A percentile compares a stretch with the other conserved stretches of the same genome.
Conservation (phyloP, 2,329 filamentous ascomycete species). For the Microdochium nivale region DNA sequence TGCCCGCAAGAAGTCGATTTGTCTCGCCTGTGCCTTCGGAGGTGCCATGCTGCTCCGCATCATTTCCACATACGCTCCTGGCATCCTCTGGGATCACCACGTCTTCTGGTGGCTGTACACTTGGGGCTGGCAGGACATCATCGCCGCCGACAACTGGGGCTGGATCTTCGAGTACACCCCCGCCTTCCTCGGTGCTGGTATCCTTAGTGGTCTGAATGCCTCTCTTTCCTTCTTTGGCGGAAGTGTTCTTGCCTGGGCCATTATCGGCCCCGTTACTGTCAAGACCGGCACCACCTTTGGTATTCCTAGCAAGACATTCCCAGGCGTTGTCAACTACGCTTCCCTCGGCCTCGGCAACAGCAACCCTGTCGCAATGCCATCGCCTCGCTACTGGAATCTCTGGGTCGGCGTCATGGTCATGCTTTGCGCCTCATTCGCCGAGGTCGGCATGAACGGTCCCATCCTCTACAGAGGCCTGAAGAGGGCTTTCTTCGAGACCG, state of each 20-base stretch:
- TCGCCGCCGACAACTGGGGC: constrained; percentile 44
- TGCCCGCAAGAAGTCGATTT: constrained; percentile 47
- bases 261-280: constrained; percentile 37
- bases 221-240: constrained; percentile 49
- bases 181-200: constrained; percentile 50
- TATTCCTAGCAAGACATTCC: constrained; percentile 13
- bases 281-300: constrained; percentile 45
- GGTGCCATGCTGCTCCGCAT: constrained; percentile 40
- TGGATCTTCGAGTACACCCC: constrained; percentile 53
- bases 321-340: constrained; percentile 17
- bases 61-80: constrained; percentile 46
- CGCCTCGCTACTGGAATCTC: constrained; percentile 32
- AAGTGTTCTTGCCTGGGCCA: constrained; percentile 43
- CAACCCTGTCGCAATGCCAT: constrained; percentile 13
- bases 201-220: constrained; percentile 43
- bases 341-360: constrained; percentile 6
- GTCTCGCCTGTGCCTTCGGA: constrained; percentile 38
- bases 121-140: neutral
- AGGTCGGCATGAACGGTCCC: constrained; percentile 29
- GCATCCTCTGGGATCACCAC: constrained; percentile 33
- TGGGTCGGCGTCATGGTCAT: constrained; percentile 37
- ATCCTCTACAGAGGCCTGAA: constrained; percentile 25
- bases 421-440: constrained; percentile 28
- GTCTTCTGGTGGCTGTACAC: neutral
- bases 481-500: constrained; percentile 23